These are phyloP conservation scores for Ophiostoma montium DNA, from an alignment of 2,329 filamentous ascomycete genomes.

Conservation along the genomic window DNA sequence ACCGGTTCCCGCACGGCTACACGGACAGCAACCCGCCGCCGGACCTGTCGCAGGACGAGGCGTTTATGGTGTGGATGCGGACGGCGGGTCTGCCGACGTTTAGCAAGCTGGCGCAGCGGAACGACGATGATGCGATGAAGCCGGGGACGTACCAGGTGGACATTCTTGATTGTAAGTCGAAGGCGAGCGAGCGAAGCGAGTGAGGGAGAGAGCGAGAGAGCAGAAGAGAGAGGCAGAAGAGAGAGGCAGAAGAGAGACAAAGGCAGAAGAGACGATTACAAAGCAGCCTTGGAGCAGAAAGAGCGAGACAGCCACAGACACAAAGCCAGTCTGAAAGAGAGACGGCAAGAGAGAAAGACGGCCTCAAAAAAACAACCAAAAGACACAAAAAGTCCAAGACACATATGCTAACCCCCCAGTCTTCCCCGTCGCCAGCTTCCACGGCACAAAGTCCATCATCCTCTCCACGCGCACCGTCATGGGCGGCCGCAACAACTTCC, in stretches of 20 bases:
- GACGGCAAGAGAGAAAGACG: no score
- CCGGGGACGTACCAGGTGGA: constrained; percentile 62
- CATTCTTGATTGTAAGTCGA: constrained; percentile 60
- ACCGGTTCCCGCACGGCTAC: constrained; percentile 58
- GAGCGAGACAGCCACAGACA: no score
- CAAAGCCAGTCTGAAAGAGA: no score
- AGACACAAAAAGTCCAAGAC: no score
- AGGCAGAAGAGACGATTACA: no score
- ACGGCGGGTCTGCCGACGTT: constrained; percentile 88
- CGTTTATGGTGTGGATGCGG: constrained; percentile 98
- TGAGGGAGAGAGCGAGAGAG: neutral
- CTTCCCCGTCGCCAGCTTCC: constrained; percentile 66
- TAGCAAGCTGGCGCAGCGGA: constrained; percentile 81
- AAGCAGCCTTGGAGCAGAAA: no score
- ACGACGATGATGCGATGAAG: constrained; percentile 54
- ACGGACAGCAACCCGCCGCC: constrained; percentile 50
- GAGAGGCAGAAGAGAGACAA: no score
- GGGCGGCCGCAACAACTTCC: constrained; percentile 87
- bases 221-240: no score
- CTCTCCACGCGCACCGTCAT: constrained; percentile 85
- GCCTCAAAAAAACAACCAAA: no score
- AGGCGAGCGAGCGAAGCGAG: neutral
- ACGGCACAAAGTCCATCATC: constrained; percentile 78
- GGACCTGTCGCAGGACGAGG: constrained; percentile 59
- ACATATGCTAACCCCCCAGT: constrained; percentile 32